Evolutionary conservation across 192 early-diverging fungal genomes (phyloP), one percentile per base, ranked within the genome.

Genomic region (Linnemannia hyalina): DNA sequence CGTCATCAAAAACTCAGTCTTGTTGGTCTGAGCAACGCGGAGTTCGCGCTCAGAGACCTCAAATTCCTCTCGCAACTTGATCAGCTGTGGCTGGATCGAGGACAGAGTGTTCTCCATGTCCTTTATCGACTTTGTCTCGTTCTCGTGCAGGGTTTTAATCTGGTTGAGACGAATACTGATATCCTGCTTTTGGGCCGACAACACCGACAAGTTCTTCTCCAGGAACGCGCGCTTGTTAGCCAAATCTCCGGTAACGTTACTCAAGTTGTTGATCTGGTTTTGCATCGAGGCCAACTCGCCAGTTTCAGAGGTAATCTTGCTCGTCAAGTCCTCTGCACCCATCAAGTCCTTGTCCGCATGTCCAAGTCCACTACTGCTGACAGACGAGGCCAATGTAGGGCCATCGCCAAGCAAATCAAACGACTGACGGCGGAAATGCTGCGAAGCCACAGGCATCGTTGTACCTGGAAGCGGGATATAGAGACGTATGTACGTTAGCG

Each of bases 151-250:
- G 10, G 92, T 91, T 44, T 90, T 89, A 6, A 91, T 80, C 77
- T 93, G 91, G 18, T 92, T 86, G 29, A 95, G 70, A 22, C 91
- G 90, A 32, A 92, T 78, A 40, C 88, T 89, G 22, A 95, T 76
- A 68, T 95, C 92, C 68, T 95, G 90, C 57, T 95, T 95, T 75
- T 94, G 90, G 7, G 90, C 89, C 0, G 83, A 88, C 6, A 95
- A 81, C n/a, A 75, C 80, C 15, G 90, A 89, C n/a, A 94, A 87
- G 68, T 94, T 91, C 20, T 91, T 87, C 32, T 97, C 95, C 20
- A 93, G 41, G 7, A 81, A 82, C 0, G 85, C 73, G 6, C 92
- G 90, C 87, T 93, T 91, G 35, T 80, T 80, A 49, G 92, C 89
- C 13, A 96, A 75, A 22, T 93, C 93, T 26, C 89, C 88, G 15